Base-by-base conservation (phyloP, 2,329 filamentous ascomycete genomes). In the Cytospora schulzeri region DNA sequence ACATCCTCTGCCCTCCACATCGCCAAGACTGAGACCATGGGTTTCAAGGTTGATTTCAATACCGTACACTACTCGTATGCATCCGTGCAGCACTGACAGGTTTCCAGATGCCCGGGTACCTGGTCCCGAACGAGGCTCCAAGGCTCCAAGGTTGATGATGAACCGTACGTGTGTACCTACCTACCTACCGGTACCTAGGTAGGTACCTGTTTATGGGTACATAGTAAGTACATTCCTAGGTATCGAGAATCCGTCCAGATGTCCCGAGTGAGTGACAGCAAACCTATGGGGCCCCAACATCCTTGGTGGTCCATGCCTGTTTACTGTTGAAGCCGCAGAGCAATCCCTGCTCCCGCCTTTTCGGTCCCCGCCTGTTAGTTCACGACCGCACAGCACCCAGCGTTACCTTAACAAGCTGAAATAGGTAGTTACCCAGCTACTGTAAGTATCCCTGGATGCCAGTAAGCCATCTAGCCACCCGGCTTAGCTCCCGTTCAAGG, bases 321-420 rank as follows among this genome's bases (percentile, higher is more conserved):
- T 9, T 35, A 35, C 12, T 15, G 33, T 35, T 2, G 15, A 3
- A 12, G 33, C 12, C 33, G 33, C 33, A 35, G 33, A 15, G 12
- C 11, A 22, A 62, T 51, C 60, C 60, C 52, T 62, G 60, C 52
- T 62, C 52, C 52, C 41, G 60, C 29, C 52, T 51, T 62, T 56
- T 50, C 22, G 26, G 24, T 35, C 52, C 29, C 60, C 60, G 60
- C 60, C 60, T 62, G 60, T 62, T 62, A 62, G 60, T 45, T 28
- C 28, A 12, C 7, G 1, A 5, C 28, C 52, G 60, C 60, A 12
- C 17, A 17, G 11, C 29, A 45, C 60, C 52, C 41, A 28, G 38
- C 52, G 14, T 26, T 15, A 28, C 52, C 60, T 33, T 62, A 62
- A 62, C 60, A 41, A 41, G n/a, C 15, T n/a, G 2, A 19, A 19